Evolutionary conservation across 768 basidiomycete species (phyloP).

Genomic region (Kondoa malvinella): DNA sequence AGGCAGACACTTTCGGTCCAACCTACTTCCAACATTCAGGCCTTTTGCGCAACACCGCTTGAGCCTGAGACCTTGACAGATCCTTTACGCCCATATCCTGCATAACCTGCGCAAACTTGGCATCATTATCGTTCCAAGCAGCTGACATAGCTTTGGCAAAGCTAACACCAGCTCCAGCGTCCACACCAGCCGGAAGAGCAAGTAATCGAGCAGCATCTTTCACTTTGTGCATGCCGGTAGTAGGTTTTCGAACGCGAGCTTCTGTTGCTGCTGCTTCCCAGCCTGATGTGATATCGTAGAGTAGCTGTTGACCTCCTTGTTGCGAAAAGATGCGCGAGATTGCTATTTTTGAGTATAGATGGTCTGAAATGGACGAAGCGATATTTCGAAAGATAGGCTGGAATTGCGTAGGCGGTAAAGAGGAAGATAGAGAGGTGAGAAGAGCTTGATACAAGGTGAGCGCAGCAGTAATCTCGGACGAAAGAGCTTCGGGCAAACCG

Average conservation of each 20-base stretch:
- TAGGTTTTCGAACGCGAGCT: slow-evolving; percentile 39
- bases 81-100: slow-evolving; percentile 47
- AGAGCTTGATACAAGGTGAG: slow-evolving; percentile 68
- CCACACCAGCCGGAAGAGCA: slow-evolving; percentile 41
- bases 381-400: slow-evolving; percentile 58
- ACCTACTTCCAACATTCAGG: slow-evolving; percentile 29
- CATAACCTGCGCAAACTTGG: slow-evolving; percentile 30
- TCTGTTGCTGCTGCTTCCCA: slow-evolving; percentile 40
- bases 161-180: slow-evolving; percentile 6
- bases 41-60: slow-evolving; percentile 25
- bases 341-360: slow-evolving; percentile 69
- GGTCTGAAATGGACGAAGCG: slow-evolving; percentile 50
- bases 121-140: slow-evolving; percentile 39
- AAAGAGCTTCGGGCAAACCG: slow-evolving; percentile 2
- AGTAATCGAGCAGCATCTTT: slow-evolving; percentile 54
- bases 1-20: too few relatives aligned
- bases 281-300: slow-evolving; percentile 66
- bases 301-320: slow-evolving; percentile 46
- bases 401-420: slow-evolving; percentile 45
- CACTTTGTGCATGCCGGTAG: slow-evolving; percentile 59
- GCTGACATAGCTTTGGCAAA: slow-evolving; percentile 39
- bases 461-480: slow-evolving; percentile 51
- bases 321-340: slow-evolving; percentile 47
- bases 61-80: slow-evolving; percentile 41
- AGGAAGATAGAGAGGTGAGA: slow-evolving; percentile 48